Base-by-base conservation (phyloP, 1,284 basidiomycete genomes). In the Pisolithus thermaeus region DNA sequence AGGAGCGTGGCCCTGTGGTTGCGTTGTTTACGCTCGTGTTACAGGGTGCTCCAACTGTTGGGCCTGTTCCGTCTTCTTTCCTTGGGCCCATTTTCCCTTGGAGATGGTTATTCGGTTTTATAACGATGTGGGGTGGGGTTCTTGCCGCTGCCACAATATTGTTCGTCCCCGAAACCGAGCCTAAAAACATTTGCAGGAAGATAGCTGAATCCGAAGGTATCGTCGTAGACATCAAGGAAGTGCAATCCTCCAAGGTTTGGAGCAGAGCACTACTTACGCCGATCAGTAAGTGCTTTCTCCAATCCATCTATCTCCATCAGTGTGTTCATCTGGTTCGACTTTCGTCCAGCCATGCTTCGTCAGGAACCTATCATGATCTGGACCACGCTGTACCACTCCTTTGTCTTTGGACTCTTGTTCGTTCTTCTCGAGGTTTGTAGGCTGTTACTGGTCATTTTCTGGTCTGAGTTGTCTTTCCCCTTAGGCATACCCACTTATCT, bases 401-500 rank as follows among this genome's bases (percentile, higher is more conserved):
- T 62, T 14, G 32, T 63, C 23, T 60, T 55, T 43, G 61, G 63
- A 7, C 59, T 62, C 25, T 51, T 62, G 28, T 62, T 65, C 32
- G 40, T 62, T 4, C 63, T 65, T 41, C 59, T 65, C 18, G 63
- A 62, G 38, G 61, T 65, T 11, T 23, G 51, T 51, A 28, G 7
- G 4, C 36, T 11, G 3, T 32, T 30, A 25, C 0, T 3, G 27
- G 46, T 16, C 35, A 25, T 44, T 9, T 16, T 9, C 16, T 5
- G 38, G 18, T 38, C 42, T 16, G 7, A 4, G 32, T 41, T 51
- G 22, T 18, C 53, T 22, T 12, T 38, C 1, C 30, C 9, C 4
- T n/a, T 41, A 63, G 63, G 61, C 59, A 6, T 64, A 64, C 43
- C 64, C 62, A 2, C 56, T 59, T 18, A 59, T 63, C 14, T 66